Evolutionary conservation across 805 yeast species (phyloP).

Genomic region (Wickerhamomyces xylosicus): DNA sequence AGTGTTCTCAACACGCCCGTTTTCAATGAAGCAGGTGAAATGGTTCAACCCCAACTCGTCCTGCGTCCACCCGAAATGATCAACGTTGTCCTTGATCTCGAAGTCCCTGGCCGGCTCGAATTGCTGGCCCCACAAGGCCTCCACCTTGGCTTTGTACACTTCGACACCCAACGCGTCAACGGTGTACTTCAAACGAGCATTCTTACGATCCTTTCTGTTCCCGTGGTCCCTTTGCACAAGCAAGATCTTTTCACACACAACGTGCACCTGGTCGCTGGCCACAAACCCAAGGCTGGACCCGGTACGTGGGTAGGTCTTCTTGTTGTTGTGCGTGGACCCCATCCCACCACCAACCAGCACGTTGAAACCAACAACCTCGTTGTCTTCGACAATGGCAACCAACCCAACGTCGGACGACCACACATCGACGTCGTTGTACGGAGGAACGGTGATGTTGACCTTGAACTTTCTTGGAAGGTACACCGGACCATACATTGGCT

Average conservation of each 20-base stretch:
- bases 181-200: conserved; percentile 95
- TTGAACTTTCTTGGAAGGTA: conserved; percentile 95
- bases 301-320: conserved; percentile 92
- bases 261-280: conserved; percentile 52
- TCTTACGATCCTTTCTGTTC: conserved; percentile 93
- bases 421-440: conserved; percentile 93
- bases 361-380: conserved; percentile 69
- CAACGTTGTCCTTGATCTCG: conserved; percentile 79
- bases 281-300: conserved; percentile 83
- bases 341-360: conserved; percentile 96
- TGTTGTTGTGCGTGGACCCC: conserved; percentile 97
- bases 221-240: conserved; percentile 91
- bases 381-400: conserved; percentile 66
- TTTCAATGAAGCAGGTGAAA: conserved; percentile 89
- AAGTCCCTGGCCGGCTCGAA: conserved; percentile 64
- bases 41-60: conserved; percentile 81
- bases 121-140: conserved; percentile 68
- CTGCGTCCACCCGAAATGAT: conserved; percentile 87
- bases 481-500: conserved; percentile 79
- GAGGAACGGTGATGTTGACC: conserved; percentile 90
- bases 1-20: conserved; percentile 93
- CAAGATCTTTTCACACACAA: conserved; percentile 86
- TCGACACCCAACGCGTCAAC: conserved; percentile 91
- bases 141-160: conserved; percentile 69
- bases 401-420: conserved; percentile 93